Evolutionary conservation across 2,329 filamentous ascomycete genomes (phyloP).

Genomic region (Fonsecaea pedrosoi): DNA sequence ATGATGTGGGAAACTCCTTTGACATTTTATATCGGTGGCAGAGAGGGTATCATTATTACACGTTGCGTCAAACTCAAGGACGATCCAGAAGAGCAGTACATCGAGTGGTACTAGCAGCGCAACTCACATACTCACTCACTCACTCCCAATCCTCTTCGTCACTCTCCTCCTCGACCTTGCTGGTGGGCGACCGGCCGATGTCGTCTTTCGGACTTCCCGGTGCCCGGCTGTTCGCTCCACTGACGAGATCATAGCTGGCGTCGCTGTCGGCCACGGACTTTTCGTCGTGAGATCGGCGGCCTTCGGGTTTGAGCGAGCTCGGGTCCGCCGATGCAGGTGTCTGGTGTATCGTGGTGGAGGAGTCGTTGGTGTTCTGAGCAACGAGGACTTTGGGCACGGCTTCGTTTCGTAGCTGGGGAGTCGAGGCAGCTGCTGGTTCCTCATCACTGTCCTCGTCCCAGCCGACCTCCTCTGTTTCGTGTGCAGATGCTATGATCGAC

Average conservation of each 20-base stretch:
- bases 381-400: conserved; percentile 41
- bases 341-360: conserved; percentile 36
- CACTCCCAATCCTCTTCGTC: conserved; percentile 53
- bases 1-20: no score
- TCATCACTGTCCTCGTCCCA: conserved; percentile 76
- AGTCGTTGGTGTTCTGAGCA: conserved; percentile 35
- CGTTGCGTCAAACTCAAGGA: not conserved
- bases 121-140: not conserved
- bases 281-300: conserved; percentile 78
- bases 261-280: conserved; percentile 93
- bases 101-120: not conserved
- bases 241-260: conserved; percentile 93
- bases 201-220: conserved; percentile 68
- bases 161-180: conserved; percentile 57
- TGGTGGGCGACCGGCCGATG: conserved; percentile 50
- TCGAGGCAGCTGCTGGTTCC: conserved; percentile 53
- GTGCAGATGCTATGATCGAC: conserved; percentile 51
- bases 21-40: no score
- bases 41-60: no score
- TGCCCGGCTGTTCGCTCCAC: conserved; percentile 77
- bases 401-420: conserved; percentile 55
- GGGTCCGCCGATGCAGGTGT: conserved; percentile 45
- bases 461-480: conserved; percentile 74
- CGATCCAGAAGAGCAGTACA: not conserved
- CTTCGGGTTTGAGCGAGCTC: conserved; percentile 60